Evolutionary conservation across 371 early-diverging fungal species (phyloP).

Genomic region (Mucor sp.): DNA sequence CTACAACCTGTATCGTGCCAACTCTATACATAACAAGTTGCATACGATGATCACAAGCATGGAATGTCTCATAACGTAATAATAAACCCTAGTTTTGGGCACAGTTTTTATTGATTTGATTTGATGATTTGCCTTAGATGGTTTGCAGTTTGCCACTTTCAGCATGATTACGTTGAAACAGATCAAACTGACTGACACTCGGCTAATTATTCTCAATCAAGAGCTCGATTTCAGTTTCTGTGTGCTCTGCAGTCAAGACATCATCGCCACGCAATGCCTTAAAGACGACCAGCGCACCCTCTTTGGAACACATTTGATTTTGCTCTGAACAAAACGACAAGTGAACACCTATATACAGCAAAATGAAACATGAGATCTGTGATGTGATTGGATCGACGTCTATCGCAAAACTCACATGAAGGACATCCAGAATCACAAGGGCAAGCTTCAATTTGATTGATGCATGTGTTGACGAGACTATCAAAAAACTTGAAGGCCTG

Average conservation of each 20-base stretch:
- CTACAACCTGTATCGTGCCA: no score
- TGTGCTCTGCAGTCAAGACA: background rate
- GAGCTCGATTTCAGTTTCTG: background rate
- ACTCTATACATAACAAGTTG: no score
- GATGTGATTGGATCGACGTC: background rate
- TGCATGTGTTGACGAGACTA: constrained; percentile 20
- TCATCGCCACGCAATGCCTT: constrained; percentile 9
- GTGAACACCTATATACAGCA: constrained; percentile 47
- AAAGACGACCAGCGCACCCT: constrained; percentile 40
- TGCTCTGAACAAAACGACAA: constrained; percentile 42
- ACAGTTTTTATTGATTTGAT: background rate
- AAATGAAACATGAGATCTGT: background rate
- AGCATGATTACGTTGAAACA: constrained; percentile 1
- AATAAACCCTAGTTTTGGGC: background rate
- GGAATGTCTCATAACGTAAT: constrained; percentile 1
- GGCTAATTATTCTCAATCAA: background rate
- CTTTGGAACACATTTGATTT: constrained; percentile 42
- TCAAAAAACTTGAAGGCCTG: constrained; percentile 43
- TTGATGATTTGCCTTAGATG: background rate
- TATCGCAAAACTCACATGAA: constrained; percentile 38
- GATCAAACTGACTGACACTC: background rate
- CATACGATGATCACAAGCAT: background rate
- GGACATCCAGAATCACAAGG: constrained; percentile 47
- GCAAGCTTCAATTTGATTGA: constrained; percentile 36
- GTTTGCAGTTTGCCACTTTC: background rate